Evolutionary conservation across 2,329 filamentous ascomycete species (phyloP), one percentile per base, ranked within the genome.

Genomic region (Pezicula rhizophila): DNA sequence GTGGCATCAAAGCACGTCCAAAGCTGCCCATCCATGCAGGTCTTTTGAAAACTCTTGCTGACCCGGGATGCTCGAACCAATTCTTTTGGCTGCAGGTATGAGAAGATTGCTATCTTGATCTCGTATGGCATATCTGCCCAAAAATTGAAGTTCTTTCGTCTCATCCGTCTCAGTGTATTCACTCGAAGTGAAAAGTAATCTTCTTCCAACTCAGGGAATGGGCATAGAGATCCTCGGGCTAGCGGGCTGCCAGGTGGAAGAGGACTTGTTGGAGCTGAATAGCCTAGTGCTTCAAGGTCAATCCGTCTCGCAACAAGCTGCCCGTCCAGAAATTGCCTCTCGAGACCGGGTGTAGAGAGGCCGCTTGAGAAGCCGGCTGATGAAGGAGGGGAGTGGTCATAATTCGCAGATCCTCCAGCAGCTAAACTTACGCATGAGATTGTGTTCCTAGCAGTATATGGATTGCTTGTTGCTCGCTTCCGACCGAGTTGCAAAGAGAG

Each of bases 11-110:
- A 77, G 38, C 78, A 81, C 3, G 82, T 84, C 93, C 93, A 99
- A 14, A 97, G 71, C 69, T 99, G 93, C 2, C 93, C 93, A 65
- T 99, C 92, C 60, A 92, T 96, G 69, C 92, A 96, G 68, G 88
- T 82, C 42, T 78, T 76, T 66, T 95, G 75, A 74, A 93, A 96
- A 5, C 77, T 70, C 65, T 83, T 89, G 63, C 83, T 92, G 17
- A 93, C 86, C 15, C 80, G 73, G 1, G 92, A 95, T 48, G 80
- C 79, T 50, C 83, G 79, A 10, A 96, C 82, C 31, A 97, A 78
- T 64, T 97, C 85, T 62, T 84, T 89, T 1, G 91, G 90, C 25
- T 75, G 74, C 17, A 97, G 73, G 59, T 85, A 89, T 5, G 80
- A 77, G 49, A 97, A 77, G 45, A 96, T 82, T 38, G 87, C 74